Evolutionary conservation across 768 basidiomycete species (phyloP).

Genomic region (button mushroom (Agaricus bisporus)): DNA sequence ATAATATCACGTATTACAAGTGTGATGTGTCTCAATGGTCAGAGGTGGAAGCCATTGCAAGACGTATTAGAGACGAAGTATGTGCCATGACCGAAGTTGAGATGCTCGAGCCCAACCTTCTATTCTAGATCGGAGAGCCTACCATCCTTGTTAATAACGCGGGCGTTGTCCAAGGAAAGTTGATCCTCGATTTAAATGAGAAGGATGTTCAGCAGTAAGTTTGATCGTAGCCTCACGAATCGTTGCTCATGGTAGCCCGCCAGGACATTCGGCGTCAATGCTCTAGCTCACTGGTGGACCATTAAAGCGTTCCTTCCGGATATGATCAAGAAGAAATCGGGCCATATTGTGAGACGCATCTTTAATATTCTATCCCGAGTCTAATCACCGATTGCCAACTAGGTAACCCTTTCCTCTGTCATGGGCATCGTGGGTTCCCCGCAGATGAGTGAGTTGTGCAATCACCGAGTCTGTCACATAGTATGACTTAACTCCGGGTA

Average conservation of each 20-base stretch:
- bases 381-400: constrained; percentile 12
- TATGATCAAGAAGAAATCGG: constrained; percentile 70
- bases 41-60: constrained; percentile 72
- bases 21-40: constrained; percentile 91
- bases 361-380: constrained; percentile 1
- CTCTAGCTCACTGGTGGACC: constrained; percentile 85
- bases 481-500: not conserved
- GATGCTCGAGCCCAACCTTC: constrained; percentile 3
- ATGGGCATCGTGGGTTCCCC: constrained; percentile 66
- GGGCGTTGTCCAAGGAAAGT: constrained; percentile 87
- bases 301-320: constrained; percentile 89
- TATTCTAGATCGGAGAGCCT: constrained; percentile 69
- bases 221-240: not conserved
- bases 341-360: constrained; percentile 68
- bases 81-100: constrained; percentile 5
- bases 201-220: constrained; percentile 75
- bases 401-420: constrained; percentile 78
- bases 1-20: constrained; percentile 78
- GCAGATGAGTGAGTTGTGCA: constrained; percentile 60
- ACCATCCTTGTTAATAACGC: constrained; percentile 95
- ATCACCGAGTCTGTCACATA: not conserved
- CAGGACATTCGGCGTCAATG: constrained; percentile 89
- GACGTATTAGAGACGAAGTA: constrained; percentile 75
- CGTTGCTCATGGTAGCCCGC: not conserved
- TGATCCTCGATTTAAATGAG: constrained; percentile 70